Conservation (phyloP, 441 rosid species). For the Erodium texanum region DNA sequence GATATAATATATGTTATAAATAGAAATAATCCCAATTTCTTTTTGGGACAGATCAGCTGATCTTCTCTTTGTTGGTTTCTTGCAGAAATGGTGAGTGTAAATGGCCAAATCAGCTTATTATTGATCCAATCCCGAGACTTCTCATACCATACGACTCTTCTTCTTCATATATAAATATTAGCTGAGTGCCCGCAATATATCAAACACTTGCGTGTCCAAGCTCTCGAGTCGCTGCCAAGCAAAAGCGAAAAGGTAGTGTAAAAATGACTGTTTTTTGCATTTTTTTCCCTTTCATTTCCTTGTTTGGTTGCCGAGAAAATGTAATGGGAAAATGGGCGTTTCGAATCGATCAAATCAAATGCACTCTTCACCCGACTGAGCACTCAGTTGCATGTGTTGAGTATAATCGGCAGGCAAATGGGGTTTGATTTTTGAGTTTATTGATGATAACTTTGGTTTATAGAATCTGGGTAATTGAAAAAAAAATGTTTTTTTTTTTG, state of each 20-base stretch:
- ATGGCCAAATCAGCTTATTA: neutral
- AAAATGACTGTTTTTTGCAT: neutral
- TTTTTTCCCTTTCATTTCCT: neutral
- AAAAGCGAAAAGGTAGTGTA: neutral
- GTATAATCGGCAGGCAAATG: neutral
- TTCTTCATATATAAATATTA: neutral
- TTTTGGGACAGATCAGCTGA: neutral
- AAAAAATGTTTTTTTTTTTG: neutral
- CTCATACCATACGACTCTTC: neutral
- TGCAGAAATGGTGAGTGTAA: neutral
- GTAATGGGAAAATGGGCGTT: neutral
- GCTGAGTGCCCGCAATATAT: neutral
- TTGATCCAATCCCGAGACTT: neutral
- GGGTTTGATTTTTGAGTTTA: neutral
- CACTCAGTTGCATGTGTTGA: neutral
- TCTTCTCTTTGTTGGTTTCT: neutral
- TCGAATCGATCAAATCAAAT: neutral
- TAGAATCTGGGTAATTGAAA: neutral
- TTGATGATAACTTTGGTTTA: neutral
- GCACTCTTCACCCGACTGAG: neutral
- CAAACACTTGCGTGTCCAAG: neutral
- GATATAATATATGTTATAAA: no score
- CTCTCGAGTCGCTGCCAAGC: neutral
- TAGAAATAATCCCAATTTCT: no score
- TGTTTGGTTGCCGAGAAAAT: slow-evolving; percentile 1